Evolutionary conservation across 768 basidiomycete species (phyloP), one percentile per base, ranked within the genome.

Genomic region (Xerocomellus chrysenteron): DNA sequence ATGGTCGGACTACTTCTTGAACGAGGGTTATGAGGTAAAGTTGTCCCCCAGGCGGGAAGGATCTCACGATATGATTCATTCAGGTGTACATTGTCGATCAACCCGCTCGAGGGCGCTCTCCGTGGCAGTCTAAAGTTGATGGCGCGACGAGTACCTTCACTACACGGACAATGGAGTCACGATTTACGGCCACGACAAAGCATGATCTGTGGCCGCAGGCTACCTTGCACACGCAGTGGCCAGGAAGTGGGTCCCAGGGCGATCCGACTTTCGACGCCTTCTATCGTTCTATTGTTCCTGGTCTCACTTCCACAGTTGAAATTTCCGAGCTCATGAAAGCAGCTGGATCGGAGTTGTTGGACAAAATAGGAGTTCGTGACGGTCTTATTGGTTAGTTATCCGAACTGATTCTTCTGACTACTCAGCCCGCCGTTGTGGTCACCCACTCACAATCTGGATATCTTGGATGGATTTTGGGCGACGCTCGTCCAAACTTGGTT

Each of bases 1-100:
- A n/a, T 83, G 82, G 81, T 78, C 78, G n/a, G 81, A 83, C 66
- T 81, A 78, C 64, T 80, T 83, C 52, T 61, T 82, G 54, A 66
- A 72, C 48, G 58, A 77, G 60, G 81, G 80, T 37, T 82, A 80
- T 55, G 80, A 82, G 69, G 81, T 82, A 62, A 52, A 36, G 26
- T 37, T 11, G 9, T 4, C 12, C 16, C 13, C 19, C 30, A 19
- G 9, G 39, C 30, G 21, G 37, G n/a, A 40, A 39, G n/a, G 21
- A 28, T 24, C 24, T 58, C 47, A 59, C 17, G 32, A 37, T 26
- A 21, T 21, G 17, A 24, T 58, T 33, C 26, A n/a, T 47, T 39
- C 32, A 67, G 79, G 55, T 81, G 2, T 80, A 78, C 57, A 66
- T 81, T 14, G 71, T 80, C 11, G 80, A 82, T 52, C 78, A 80